Evolutionary conservation across 371 early-diverging fungal species (phyloP).

Genomic region (Batrachochytrium dendrobatidis): DNA sequence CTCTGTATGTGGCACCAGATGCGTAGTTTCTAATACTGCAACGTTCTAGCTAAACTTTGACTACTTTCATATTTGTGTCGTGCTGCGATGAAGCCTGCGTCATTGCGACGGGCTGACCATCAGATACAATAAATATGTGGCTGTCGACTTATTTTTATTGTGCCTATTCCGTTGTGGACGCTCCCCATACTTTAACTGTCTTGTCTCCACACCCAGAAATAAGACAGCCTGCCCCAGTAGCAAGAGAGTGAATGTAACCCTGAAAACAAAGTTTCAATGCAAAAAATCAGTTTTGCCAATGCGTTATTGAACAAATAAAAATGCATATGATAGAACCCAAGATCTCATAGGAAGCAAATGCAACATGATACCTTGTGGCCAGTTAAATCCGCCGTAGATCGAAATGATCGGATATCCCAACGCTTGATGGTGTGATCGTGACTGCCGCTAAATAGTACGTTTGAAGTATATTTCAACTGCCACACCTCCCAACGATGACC

Average conservation of each 20-base stretch:
- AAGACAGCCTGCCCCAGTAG: slow-evolving; percentile 37
- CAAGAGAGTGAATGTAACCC: slow-evolving; percentile 56
- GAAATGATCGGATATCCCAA: slow-evolving; percentile 54
- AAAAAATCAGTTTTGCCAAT: neutral
- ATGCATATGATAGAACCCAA: neutral
- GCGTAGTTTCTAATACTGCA: neutral
- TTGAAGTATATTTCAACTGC: slow-evolving; percentile 50
- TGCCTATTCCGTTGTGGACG: no score
- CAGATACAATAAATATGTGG: neutral
- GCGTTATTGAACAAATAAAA: neutral
- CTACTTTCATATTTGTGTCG: neutral
- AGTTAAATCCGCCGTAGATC: slow-evolving; percentile 44
- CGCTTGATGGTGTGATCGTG: slow-evolving; percentile 64
- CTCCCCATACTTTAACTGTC: slow-evolving; percentile 48
- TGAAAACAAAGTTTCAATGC: neutral
- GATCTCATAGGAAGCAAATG: neutral
- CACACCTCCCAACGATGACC: slow-evolving; percentile 69
- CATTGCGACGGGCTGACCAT: neutral
- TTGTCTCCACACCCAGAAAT: slow-evolving; percentile 61
- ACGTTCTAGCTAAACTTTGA: neutral
- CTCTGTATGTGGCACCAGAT: slow-evolving; percentile 49
- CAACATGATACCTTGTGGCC: slow-evolving; percentile 52
- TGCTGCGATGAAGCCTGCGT: no score
- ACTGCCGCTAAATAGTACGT: slow-evolving; percentile 52
- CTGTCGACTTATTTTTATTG: no score